phyloP scores from a whole-genome alignment of 2,329 filamentous ascomycete genomes.

The Botrytis deweyae region DNA sequence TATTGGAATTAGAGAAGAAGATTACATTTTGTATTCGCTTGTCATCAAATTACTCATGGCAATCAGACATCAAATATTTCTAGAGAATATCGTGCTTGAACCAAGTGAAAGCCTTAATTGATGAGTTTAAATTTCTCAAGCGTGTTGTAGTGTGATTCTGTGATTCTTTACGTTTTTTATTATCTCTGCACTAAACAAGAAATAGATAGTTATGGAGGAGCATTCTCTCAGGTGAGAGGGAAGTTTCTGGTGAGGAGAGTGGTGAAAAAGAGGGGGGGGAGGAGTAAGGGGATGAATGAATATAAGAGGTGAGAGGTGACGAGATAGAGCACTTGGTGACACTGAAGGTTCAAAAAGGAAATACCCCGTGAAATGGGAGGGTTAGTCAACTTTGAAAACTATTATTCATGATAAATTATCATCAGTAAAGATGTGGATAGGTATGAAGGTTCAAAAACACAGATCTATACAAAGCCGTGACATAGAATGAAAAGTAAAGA shows the following conservation, averaged over 20 bases:
- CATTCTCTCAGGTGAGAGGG: background rate
- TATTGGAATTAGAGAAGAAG: background rate
- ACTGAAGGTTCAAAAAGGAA: background rate
- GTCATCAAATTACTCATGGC: background rate
- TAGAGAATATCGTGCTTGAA: background rate
- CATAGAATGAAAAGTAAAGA: background rate
- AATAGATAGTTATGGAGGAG: background rate
- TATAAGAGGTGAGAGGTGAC: background rate
- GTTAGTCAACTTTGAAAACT: background rate
- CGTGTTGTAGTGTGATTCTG: background rate
- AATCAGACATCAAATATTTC: too few species aligned
- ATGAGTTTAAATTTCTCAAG: background rate
- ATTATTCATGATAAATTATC: background rate
- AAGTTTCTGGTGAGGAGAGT: background rate
- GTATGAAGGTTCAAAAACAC: background rate
- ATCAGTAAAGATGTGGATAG: background rate
- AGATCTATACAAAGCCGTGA: background rate
- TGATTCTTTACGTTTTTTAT: background rate
- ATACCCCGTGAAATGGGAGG: background rate
- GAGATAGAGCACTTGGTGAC: background rate
- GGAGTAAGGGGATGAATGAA: background rate
- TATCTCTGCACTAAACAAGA: accelerated
- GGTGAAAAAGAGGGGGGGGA: background rate
- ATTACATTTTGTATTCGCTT: background rate
- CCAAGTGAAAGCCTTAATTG: background rate